phyloP scores from a whole-genome alignment of 495 filamentous ascomycete species.

The Neurospora sp. region DNA sequence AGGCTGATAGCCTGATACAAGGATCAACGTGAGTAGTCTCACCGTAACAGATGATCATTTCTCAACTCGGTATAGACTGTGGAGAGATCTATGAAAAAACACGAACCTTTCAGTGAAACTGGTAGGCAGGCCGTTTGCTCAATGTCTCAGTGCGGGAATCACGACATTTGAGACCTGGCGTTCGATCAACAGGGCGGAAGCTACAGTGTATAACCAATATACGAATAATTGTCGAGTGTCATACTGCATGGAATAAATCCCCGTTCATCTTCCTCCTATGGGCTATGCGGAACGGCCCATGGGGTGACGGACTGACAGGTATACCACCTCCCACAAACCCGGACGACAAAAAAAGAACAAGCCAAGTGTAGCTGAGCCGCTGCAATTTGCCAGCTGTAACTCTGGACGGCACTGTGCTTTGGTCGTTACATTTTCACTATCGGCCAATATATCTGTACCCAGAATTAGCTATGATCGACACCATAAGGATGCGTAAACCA shows the following conservation, averaged over 20 bases:
- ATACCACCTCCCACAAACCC: background rate
- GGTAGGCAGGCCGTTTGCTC: background rate
- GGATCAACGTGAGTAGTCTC: background rate
- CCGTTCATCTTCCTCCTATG: background rate
- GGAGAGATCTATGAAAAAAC: background rate
- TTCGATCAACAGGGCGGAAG: background rate
- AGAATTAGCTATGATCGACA: background rate
- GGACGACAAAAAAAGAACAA: background rate
- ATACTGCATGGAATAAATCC: background rate
- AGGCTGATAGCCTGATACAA: background rate
- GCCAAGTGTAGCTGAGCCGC: background rate
- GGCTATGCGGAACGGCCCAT: background rate
- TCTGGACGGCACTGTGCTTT: background rate
- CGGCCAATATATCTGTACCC: background rate
- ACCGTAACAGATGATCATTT: background rate
- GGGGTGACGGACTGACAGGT: background rate
- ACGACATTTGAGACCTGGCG: background rate
- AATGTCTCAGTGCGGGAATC: background rate
- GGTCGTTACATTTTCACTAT: background rate
- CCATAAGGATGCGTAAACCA: background rate
- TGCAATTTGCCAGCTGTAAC: background rate
- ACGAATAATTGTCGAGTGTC: background rate
- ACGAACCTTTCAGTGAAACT: background rate
- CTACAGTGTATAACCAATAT: background rate
- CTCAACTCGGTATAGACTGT: background rate